phyloP scores from a whole-genome alignment of 306 rosid genomes.

The Quercus engelmannii region DNA sequence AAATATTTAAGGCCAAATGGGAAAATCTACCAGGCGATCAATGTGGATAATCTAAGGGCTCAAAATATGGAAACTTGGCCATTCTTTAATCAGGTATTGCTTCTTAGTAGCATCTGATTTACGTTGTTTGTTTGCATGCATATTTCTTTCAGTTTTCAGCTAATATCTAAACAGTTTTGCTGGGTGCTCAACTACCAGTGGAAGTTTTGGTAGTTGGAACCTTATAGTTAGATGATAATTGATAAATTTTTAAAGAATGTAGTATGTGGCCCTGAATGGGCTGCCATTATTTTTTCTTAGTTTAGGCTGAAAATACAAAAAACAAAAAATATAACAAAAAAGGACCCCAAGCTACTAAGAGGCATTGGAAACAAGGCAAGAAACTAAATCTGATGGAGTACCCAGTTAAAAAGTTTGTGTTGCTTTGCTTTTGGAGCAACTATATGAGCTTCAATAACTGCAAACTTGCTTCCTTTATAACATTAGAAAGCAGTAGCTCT shows the following conservation, averaged over 20 bases:
- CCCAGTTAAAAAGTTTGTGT: neutral
- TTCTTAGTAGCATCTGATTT: neutral
- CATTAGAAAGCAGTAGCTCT: neutral
- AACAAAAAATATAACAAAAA: neutral
- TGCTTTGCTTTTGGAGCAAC: neutral
- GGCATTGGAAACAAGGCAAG: no score
- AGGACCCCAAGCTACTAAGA: no score
- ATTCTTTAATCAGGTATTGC: neutral
- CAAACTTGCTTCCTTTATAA: neutral
- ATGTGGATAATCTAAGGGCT: neutral
- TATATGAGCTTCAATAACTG: neutral
- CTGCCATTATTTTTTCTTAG: neutral
- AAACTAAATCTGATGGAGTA: no score
- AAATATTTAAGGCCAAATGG: neutral
- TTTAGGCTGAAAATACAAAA: neutral
- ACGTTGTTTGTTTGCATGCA: neutral
- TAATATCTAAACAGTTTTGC: neutral
- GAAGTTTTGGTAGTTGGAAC: neutral
- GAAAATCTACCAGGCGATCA: neutral
- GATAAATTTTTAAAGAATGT: neutral
- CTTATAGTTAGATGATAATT: no score
- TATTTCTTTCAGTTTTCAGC: neutral
- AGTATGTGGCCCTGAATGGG: neutral
- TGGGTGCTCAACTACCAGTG: neutral
- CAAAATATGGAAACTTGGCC: constrained; percentile 4